These are phyloP conservation scores for Chlorella sp. DNA, from an alignment of 139 green algal species.

Conservation along the genomic window DNA sequence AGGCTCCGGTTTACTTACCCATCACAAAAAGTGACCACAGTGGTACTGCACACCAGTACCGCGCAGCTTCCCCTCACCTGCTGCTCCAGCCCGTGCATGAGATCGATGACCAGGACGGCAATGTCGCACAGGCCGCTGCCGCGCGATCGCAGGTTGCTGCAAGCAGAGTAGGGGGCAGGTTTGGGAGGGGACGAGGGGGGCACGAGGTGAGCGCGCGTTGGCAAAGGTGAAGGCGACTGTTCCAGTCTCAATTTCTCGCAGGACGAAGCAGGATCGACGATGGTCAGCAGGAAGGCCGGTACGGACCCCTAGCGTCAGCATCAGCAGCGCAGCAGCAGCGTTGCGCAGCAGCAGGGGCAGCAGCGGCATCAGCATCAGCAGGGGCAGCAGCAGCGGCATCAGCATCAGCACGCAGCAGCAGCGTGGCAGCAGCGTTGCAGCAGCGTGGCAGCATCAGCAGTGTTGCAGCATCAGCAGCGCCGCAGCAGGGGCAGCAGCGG, in stretches of 20 bases:
- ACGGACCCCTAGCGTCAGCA: no score
- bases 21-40: no score
- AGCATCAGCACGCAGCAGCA: neutral
- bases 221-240: neutral
- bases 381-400: neutral
- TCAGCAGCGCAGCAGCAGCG: no score
- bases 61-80: neutral
- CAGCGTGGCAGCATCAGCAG: no score
- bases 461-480: neutral
- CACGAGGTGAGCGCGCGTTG: neutral
- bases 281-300: no score
- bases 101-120: constrained; percentile 97
- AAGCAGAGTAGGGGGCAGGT: constrained; percentile 67
- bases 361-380: no score
- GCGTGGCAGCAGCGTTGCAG: no score
- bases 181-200: neutral
- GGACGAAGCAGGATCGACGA: no score
- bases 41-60: no score
- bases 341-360: no score
- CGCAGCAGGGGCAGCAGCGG: neutral
- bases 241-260: no score
- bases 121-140: constrained; percentile 97
- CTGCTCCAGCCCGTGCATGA: constrained; percentile 98
- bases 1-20: no score
- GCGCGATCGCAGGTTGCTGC: constrained; percentile 91